phyloP scores from a whole-genome alignment of 495 filamentous ascomycete genomes.

The Opeltia flavorubescens region DNA sequence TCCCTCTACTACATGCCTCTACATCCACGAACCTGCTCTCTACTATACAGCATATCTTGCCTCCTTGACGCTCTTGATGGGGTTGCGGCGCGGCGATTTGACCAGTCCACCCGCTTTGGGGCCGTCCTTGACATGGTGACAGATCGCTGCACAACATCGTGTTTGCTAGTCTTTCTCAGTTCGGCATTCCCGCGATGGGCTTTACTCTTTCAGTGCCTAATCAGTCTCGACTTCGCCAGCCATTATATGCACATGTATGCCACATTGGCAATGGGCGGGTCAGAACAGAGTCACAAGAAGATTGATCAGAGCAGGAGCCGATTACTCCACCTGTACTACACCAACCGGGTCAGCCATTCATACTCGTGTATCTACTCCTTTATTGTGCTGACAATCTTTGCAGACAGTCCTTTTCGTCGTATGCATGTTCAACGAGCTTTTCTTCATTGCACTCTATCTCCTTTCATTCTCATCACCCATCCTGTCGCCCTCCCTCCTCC shows the following conservation, averaged over 20 bases:
- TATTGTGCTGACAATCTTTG: conserved; percentile 3
- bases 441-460: conserved; percentile 96
- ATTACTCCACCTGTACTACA: conserved; percentile 89
- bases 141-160: conserved; percentile 87
- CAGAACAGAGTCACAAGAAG: conserved; percentile 77
- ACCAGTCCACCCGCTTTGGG: conserved; percentile 87
- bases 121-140: conserved; percentile 97
- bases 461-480: conserved; percentile 85
- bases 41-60: conserved; percentile 86
- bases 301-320: conserved; percentile 61
- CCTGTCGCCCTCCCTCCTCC: conserved; percentile 70
- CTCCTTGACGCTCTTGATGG: conserved; percentile 90
- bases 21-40: conserved; percentile 83
- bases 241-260: conserved; percentile 99
- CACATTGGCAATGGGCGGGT: conserved; percentile 58
- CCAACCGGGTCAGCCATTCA: conserved; percentile 62
- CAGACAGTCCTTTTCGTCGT: conserved; percentile 84
- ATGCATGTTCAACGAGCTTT: conserved; percentile 83
- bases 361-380: not conserved
- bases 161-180: conserved; percentile 82
- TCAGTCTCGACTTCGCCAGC: conserved; percentile 79
- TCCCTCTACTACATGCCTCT: conserved; percentile 98
- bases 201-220: conserved; percentile 84
- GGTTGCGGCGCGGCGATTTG: conserved; percentile 70
- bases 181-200: conserved; percentile 87